Evolutionary conservation across 192 early-diverging fungal species (phyloP).

Genomic region (Jimgerdemannia flammicorona): DNA sequence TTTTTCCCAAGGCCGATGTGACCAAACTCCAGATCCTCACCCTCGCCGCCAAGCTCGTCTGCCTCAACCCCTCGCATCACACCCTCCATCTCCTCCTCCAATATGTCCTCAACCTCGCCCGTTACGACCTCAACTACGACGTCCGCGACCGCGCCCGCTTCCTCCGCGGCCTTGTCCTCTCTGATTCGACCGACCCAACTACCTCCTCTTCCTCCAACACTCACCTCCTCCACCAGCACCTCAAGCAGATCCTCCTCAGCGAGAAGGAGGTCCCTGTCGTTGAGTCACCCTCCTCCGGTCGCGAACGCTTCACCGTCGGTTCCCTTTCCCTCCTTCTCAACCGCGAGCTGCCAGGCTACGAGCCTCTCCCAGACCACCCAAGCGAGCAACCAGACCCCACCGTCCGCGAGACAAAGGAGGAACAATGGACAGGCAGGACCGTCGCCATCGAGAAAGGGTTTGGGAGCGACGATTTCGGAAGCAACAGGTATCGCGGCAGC

Average conservation of each 20-base stretch:
- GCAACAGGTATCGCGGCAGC: conserved; percentile 26
- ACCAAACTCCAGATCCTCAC: conserved; percentile 84
- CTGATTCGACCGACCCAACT: conserved; percentile 15
- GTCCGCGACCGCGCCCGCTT: conserved; percentile 87
- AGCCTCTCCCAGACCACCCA: conserved; percentile 80
- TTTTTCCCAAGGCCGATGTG: conserved; percentile 44
- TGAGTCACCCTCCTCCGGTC: conserved; percentile 30
- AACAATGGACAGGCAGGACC: conserved; percentile 23
- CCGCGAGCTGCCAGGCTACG: conserved; percentile 62
- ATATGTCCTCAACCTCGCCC: conserved; percentile 81
- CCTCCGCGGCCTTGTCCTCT: conserved; percentile 44
- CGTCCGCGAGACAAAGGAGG: conserved; percentile 42
- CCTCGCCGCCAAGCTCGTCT: conserved; percentile 70
- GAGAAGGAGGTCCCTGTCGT: conserved; percentile 48
- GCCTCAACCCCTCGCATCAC: conserved; percentile 36
- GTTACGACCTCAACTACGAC: conserved; percentile 88
- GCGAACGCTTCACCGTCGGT: conserved; percentile 55
- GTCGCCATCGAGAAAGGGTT: conserved; percentile 28
- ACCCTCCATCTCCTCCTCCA: conserved; percentile 51
- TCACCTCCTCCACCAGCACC: conserved; percentile 40
- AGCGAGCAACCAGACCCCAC: conserved; percentile 46
- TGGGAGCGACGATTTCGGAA: conserved; percentile 40
- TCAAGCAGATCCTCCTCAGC: conserved; percentile 56
- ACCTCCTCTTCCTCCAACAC: conserved; percentile 12
- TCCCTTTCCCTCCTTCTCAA: conserved; percentile 63